Conservation (phyloP, 2,329 filamentous ascomycete species). For the Byssothecium circinans region DNA sequence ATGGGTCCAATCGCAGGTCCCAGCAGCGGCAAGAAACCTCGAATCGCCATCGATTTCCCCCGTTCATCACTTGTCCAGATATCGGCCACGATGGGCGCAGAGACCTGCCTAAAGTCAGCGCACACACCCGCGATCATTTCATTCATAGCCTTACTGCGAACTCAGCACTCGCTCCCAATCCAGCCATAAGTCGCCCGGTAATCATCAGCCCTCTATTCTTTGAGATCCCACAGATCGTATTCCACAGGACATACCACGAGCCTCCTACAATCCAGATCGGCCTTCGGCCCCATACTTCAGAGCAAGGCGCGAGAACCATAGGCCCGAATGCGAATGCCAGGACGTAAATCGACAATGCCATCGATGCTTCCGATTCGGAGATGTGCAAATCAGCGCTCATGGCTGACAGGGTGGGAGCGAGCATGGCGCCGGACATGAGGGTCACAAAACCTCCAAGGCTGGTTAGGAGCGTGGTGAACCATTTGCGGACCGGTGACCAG, state of each 20-base stretch:
- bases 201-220: slow-evolving; percentile 15
- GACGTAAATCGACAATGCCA: slow-evolving; percentile 27
- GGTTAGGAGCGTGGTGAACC: slow-evolving; percentile 42
- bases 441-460: slow-evolving; percentile 23
- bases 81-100: slow-evolving; percentile 17
- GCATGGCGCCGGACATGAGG: slow-evolving; percentile 25
- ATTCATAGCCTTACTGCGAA: slow-evolving; percentile 16
- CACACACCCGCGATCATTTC: not conserved
- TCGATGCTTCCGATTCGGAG: slow-evolving; percentile 10
- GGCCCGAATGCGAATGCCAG: slow-evolving; percentile 54
- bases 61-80: slow-evolving; percentile 17
- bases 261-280: slow-evolving; percentile 55
- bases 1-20: slow-evolving; percentile 25
- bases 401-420: slow-evolving; percentile 17
- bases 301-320: slow-evolving; percentile 76
- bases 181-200: slow-evolving; percentile 15
- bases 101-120: slow-evolving; percentile 13
- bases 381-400: slow-evolving; percentile 17
- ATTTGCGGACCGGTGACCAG: slow-evolving; percentile 40
- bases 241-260: slow-evolving; percentile 24
- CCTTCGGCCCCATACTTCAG: slow-evolving; percentile 70
- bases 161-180: slow-evolving; percentile 22
- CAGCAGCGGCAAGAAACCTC: slow-evolving; percentile 18
- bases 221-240: slow-evolving; percentile 17
- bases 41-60: slow-evolving; percentile 20